phyloP scores from a whole-genome alignment of 305 asterid species.

The Salvia sclarea region DNA sequence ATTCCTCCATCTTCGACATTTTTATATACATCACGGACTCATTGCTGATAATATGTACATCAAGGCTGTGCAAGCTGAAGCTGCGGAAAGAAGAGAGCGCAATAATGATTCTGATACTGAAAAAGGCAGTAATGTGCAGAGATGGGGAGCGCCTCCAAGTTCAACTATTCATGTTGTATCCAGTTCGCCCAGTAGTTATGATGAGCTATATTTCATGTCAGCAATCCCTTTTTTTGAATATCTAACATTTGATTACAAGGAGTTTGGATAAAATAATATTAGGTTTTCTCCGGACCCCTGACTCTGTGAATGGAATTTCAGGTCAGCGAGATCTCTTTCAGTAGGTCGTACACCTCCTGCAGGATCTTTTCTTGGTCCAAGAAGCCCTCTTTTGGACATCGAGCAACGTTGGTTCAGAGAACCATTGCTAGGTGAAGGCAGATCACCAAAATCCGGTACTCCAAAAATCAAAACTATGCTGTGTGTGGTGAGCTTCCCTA shows the following conservation, averaged over 20 bases:
- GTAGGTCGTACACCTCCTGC: conserved; percentile 51
- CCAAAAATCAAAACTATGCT: conserved; percentile 53
- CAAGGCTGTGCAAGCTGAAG: conserved; percentile 42
- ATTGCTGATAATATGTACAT: conserved; percentile 17
- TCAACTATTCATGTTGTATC: conserved; percentile 56
- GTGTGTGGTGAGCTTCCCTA: conserved; percentile 59
- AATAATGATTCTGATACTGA: conserved; percentile 35
- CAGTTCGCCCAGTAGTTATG: conserved; percentile 27
- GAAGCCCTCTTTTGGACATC: conserved; percentile 41
- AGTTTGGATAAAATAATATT: not conserved
- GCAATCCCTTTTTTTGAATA: conserved; percentile 22
- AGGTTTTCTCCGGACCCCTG: not conserved
- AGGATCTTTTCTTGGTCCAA: conserved; percentile 42
- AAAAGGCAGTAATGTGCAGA: conserved; percentile 14
- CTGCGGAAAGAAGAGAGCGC: conserved; percentile 38
- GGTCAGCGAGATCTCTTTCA: conserved; percentile 83
- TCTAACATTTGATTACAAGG: not conserved
- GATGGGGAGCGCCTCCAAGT: conserved; percentile 38
- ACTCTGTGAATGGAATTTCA: conserved; percentile 29
- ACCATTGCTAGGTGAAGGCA: conserved; percentile 55
- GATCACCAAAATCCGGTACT: conserved; percentile 40
- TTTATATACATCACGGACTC: not conserved
- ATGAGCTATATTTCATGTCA: conserved; percentile 56
- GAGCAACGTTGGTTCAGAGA: conserved; percentile 36
- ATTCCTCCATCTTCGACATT: not conserved